These are phyloP conservation scores for Trifolium fragiferum DNA, from an alignment of 306 rosid species.

Conservation along the genomic window DNA sequence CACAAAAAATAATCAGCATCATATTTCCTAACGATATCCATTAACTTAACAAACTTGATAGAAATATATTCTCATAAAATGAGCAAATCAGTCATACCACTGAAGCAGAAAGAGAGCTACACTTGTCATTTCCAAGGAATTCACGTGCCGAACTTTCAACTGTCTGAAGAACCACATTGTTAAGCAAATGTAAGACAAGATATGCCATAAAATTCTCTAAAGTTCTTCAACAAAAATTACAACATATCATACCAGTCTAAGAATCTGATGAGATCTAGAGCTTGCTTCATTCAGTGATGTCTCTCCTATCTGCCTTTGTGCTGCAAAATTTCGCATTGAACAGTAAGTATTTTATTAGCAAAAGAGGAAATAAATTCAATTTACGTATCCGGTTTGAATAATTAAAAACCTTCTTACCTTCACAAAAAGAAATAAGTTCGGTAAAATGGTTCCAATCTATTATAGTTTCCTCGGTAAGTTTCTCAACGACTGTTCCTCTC, in stretches of 20 bases:
- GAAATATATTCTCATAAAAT: background rate
- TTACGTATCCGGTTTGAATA: constrained; percentile 1
- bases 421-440: constrained; percentile 84
- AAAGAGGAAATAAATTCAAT: constrained; percentile 19
- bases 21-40: constrained; percentile 30
- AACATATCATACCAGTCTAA: constrained; percentile 72
- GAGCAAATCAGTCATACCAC: constrained; percentile 66
- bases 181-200: constrained; percentile 38
- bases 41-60: constrained; percentile 26
- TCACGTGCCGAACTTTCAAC: constrained; percentile 93
- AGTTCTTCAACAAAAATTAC: constrained; percentile 22
- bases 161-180: constrained; percentile 60
- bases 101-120: constrained; percentile 86
- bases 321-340: constrained; percentile 51
- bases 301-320: constrained; percentile 98
- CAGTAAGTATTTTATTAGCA: constrained; percentile 32
- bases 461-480: constrained; percentile 80
- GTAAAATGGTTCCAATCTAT: constrained; percentile 84
- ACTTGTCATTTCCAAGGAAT: constrained; percentile 88
- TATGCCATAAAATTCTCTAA: constrained; percentile 14
- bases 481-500: constrained; percentile 97
- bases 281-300: constrained; percentile 95
- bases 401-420: constrained; percentile 60
- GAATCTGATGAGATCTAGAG: constrained; percentile 99
- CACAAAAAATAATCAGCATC: constrained; percentile 21